Conservation (phyloP, 331 rosid genomes). For the Ulmus americana region DNA sequence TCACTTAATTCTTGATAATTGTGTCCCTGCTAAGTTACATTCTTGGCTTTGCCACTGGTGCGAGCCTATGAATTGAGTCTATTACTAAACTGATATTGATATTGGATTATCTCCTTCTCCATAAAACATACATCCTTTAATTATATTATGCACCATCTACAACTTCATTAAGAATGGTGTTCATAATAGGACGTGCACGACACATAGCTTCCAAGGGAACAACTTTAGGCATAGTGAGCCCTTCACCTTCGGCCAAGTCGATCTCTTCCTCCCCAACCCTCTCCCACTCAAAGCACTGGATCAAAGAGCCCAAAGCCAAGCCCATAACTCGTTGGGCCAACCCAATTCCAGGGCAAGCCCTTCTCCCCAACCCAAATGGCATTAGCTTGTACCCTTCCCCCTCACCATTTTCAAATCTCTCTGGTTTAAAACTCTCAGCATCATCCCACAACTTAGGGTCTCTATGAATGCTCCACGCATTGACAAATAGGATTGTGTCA, state of each 20-base stretch:
- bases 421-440: constrained; percentile 6
- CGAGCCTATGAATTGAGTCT: no score
- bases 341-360: constrained; percentile 1
- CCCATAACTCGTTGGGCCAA: constrained; percentile 12
- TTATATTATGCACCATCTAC: neutral
- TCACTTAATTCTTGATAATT: no score
- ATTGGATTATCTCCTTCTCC: no score
- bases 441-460: constrained; percentile 9
- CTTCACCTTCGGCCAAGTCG: constrained; percentile 6
- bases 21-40: no score
- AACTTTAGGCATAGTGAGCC: constrained; percentile 18
- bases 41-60: no score
- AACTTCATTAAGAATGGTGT: neutral
- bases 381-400: neutral
- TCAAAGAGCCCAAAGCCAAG: neutral
- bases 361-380: constrained; percentile 6
- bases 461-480: constrained; percentile 17
- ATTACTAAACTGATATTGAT: no score
- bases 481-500: constrained; percentile 9
- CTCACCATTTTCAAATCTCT: neutral
- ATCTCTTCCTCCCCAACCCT: neutral
- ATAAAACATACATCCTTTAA: no score
- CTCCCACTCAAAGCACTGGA: constrained; percentile 15
- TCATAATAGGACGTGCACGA: constrained; percentile 1
- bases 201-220: constrained; percentile 18